Percentiles rank a stretch among this genome's conserved stretches.
Evolutionary conservation across 2,329 filamentous ascomycete genomes (phyloP).

Genomic region (Trichoderma arundinaceum): DNA sequence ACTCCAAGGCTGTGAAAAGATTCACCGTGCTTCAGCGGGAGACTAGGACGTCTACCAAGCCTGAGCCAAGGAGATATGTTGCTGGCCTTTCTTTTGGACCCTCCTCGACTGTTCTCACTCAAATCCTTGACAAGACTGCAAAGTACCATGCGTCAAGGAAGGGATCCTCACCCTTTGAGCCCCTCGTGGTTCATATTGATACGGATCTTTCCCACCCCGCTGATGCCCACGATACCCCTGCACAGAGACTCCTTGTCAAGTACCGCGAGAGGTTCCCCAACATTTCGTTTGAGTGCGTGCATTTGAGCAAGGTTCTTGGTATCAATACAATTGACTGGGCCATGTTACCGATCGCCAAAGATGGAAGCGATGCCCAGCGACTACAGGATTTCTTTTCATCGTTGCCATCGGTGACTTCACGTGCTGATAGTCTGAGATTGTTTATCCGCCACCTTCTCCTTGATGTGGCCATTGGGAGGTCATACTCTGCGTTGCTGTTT

Average conservation of each 20-base stretch:
- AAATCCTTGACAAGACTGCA: slow-evolving; percentile 74
- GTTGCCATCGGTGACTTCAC: slow-evolving; percentile 75
- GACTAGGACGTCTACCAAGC: slow-evolving; percentile 46
- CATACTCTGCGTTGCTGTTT: slow-evolving; percentile 75
- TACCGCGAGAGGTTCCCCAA: slow-evolving; percentile 68
- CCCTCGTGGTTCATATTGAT: slow-evolving; percentile 65
- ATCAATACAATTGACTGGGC: slow-evolving; percentile 61
- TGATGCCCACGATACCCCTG: slow-evolving; percentile 33
- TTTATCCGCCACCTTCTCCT: slow-evolving; percentile 75
- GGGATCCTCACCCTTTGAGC: slow-evolving; percentile 69
- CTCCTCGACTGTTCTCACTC: slow-evolving; percentile 77
- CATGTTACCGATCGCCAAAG: slow-evolving; percentile 45
- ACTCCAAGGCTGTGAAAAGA: slow-evolving; percentile 80
- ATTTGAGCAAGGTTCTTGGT: slow-evolving; percentile 67
- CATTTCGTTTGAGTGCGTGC: slow-evolving; percentile 66
- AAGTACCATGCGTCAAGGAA: slow-evolving; percentile 68
- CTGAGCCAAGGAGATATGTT: slow-evolving; percentile 59
- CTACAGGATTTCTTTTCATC: slow-evolving; percentile 63
- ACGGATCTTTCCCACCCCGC: slow-evolving; percentile 43
- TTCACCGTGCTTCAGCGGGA: slow-evolving; percentile 56
- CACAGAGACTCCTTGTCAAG: slow-evolving; percentile 37
- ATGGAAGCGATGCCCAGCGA: slow-evolving; percentile 45
- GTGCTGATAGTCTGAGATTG: slow-evolving; percentile 73
- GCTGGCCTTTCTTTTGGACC: slow-evolving; percentile 83
- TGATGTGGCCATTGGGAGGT: slow-evolving; percentile 62